These are phyloP conservation scores for Malassezia restricta DNA, from an alignment of 1,284 basidiomycete species.

Conservation along the genomic window DNA sequence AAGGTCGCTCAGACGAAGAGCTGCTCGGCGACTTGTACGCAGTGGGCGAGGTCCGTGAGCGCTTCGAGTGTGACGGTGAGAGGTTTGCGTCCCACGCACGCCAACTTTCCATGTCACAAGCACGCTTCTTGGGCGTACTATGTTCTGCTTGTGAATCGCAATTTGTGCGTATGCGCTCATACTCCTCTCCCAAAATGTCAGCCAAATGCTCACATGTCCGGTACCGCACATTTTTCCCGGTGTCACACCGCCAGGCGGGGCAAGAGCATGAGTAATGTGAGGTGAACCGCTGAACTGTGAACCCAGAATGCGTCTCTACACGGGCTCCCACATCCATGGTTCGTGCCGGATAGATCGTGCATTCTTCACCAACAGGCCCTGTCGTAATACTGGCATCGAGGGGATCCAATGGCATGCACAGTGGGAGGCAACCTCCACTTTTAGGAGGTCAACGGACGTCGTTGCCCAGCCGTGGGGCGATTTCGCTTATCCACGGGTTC, in stretches of 20 bases:
- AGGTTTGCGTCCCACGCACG: neutral
- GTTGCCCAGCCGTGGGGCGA: too few species aligned
- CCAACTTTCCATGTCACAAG: neutral
- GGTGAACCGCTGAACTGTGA: conserved; percentile 48
- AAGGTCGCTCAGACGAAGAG: neutral
- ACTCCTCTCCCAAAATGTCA: conserved; percentile 54
- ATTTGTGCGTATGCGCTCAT: conserved; percentile 50
- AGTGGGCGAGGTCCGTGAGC: conserved; percentile 33
- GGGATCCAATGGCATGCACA: neutral
- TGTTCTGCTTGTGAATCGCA: neutral
- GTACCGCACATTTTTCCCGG: conserved; percentile 51
- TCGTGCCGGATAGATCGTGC: conserved; percentile 6
- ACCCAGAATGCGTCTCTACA: conserved; percentile 47
- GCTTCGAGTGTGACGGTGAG: neutral
- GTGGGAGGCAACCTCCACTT: too few species aligned
- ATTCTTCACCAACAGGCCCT: conserved; percentile 4
- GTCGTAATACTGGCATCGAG: conserved; percentile 1
- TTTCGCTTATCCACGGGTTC: too few species aligned
- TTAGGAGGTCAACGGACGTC: too few species aligned
- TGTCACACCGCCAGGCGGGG: conserved; percentile 50
- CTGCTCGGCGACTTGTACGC: conserved; percentile 46
- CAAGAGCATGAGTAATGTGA: conserved; percentile 53
- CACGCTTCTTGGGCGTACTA: neutral
- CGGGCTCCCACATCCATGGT: neutral
- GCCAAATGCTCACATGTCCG: conserved; percentile 58